Evolutionary conservation across 73 alveolate genomes (phyloP).

Genomic region (Paramecium pentaurelia): DNA sequence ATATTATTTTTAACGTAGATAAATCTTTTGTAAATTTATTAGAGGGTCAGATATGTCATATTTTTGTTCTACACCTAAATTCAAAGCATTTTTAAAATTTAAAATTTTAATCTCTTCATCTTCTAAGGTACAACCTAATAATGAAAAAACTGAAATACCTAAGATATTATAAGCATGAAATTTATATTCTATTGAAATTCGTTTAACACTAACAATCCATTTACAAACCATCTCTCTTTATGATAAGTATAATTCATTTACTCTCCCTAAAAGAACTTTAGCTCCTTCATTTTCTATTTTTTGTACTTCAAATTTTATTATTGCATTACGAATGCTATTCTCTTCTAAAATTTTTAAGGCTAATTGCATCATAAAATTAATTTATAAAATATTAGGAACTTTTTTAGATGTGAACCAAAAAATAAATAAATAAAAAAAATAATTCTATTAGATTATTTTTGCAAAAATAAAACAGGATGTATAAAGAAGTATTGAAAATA

Average conservation of each 20-base stretch:
- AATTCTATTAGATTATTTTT: too few species aligned
- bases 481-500: too few species aligned
- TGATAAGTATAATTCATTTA: neutral
- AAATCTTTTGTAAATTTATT: neutral
- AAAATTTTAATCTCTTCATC: neutral
- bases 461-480: too few species aligned
- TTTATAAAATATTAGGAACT: too few species aligned
- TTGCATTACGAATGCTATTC: neutral
- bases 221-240: neutral
- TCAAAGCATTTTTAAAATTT: neutral
- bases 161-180: neutral
- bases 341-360: neutral
- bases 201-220: neutral
- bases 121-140: neutral
- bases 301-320: neutral
- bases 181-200: neutral
- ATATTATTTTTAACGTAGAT: neutral
- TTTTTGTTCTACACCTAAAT: neutral
- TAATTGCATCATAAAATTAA: neutral
- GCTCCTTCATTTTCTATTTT: neutral
- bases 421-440: too few species aligned
- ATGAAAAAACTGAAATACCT: neutral
- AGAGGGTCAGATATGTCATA: neutral
- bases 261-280: neutral
- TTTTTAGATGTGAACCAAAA: too few species aligned